Evolutionary conservation across 2,329 filamentous ascomycete species (phyloP).

Genomic region (Trichoderma sp.): DNA sequence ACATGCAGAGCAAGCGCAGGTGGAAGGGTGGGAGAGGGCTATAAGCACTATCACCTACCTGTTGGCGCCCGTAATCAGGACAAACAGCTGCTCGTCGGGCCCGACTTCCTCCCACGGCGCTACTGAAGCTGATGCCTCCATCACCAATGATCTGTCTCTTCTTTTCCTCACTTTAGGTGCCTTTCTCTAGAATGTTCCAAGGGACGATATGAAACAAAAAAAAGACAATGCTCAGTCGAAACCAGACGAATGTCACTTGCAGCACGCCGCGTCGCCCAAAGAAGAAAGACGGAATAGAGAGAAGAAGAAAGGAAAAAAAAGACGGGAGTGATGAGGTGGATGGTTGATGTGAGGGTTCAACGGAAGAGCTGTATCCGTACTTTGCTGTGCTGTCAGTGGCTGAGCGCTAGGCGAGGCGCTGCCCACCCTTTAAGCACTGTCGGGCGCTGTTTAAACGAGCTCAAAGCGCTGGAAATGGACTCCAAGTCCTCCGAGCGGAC

Average conservation of each 20-base stretch:
- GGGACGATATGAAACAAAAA: too few species aligned
- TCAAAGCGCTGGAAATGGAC: not conserved
- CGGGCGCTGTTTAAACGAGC: not conserved
- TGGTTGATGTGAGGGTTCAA: too few species aligned
- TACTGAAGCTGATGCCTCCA: slow-evolving; percentile 1
- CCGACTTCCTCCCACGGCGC: slow-evolving; percentile 45
- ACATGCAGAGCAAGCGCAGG: too few species aligned
- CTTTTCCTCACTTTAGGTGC: not conserved
- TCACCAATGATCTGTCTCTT: slow-evolving; percentile 14
- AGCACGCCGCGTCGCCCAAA: not conserved
- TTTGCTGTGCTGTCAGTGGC: not conserved
- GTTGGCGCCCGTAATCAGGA: slow-evolving; percentile 83
- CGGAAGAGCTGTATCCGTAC: too few species aligned
- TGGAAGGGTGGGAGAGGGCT: not conserved
- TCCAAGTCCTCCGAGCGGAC: not conserved
- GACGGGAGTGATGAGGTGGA: too few species aligned
- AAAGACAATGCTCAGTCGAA: too few species aligned
- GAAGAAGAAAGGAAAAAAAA: too few species aligned
- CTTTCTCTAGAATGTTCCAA: too few species aligned
- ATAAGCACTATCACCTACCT: slow-evolving; percentile 57
- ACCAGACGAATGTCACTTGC: not conserved
- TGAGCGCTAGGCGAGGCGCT: slow-evolving; percentile 8
- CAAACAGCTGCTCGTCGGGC: slow-evolving; percentile 55
- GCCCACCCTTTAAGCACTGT: not conserved
- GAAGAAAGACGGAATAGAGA: not conserved